Base-by-base conservation (phyloP, 208 protist species). In the Zelonia costaricensis region DNA sequence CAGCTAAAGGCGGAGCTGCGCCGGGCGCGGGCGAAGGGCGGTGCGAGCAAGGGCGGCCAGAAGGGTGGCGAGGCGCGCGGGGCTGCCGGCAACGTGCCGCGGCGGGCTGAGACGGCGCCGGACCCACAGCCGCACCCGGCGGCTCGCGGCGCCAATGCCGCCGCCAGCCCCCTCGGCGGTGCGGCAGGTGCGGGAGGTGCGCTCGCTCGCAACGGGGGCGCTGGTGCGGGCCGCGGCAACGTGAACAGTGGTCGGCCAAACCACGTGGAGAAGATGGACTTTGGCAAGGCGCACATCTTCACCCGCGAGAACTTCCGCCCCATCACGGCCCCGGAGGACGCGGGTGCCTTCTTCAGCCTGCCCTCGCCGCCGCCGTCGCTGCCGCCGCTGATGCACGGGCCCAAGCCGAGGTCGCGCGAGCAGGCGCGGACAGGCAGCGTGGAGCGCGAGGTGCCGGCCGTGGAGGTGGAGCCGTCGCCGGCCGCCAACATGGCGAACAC, bases 41-140 rank as follows among this genome's bases (percentile, higher is more conserved):
- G n/a, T n/a, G 36, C 54, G 12, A 68, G 84, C 28, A 69, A 81
- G 22, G 60, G 52, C 67, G n/a, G 9, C 35, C 27, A 12, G 43
- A 39, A 22, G 40, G 23, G 31, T n/a, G n/a, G n/a, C n/a, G 53
- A 42, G 30, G 57, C 3, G 16, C 25, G 40, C 13, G 65, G 39
- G 16, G 52, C 44, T 6, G 36, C 22, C 1, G 30, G n/a, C 28
- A 35, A 63, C 39, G 62, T 56, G 6, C 81, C 78, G 20, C 61
- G 68, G 27, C 77, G 88, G 18, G 88, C 88, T 10, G 88, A 91
- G 58, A 95, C 88, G 18, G 88, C 88, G 2, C 88, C 88, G 1
- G 84, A 95, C 31, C 61, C 66, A 23, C 53, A 30, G n/a, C 46
- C 47, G 52, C 46, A 54, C 51, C 60, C 56, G 15, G 45, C 55